Evolutionary conservation across 2,329 filamentous ascomycete genomes (phyloP).

Genomic region (Aspergillus terreus): DNA sequence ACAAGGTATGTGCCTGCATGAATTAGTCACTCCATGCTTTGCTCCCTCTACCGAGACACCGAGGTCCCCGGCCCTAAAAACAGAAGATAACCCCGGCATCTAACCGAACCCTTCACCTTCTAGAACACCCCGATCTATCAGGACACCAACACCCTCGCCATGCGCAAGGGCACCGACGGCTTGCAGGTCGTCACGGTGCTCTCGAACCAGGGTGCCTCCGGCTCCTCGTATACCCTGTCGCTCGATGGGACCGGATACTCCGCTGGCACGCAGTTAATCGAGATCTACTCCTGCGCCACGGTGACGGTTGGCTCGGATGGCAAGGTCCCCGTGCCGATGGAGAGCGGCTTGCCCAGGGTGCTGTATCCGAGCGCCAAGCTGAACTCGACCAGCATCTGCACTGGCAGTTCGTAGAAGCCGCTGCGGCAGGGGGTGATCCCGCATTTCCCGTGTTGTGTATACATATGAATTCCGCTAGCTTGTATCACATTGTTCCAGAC

Average conservation of each 20-base stretch:
- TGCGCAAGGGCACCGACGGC: conserved; percentile 42
- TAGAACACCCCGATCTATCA: conserved; percentile 42
- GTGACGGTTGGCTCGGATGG: conserved; percentile 43
- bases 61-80: neutral
- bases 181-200: conserved; percentile 40
- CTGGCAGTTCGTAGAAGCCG: too few species aligned
- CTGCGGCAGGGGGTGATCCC: too few species aligned
- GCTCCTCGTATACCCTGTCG: conserved; percentile 23
- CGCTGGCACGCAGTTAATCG: conserved; percentile 22
- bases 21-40: too few species aligned
- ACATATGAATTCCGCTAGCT: neutral
- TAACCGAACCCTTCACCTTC: neutral
- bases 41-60: neutral
- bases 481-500: neutral
- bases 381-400: conserved; percentile 11
- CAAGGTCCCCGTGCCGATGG: conserved; percentile 43
- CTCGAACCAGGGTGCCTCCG: conserved; percentile 37
- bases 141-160: conserved; percentile 42
- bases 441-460: neutral
- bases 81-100: neutral
- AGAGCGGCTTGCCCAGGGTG: conserved; percentile 42
- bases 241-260: conserved; percentile 22
- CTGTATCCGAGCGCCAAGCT: conserved; percentile 19
- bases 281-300: conserved; percentile 37
- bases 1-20: conserved; percentile 21